phyloP scores from a whole-genome alignment of 148 eudicot genomes.

The Polygonum maritimum region DNA sequence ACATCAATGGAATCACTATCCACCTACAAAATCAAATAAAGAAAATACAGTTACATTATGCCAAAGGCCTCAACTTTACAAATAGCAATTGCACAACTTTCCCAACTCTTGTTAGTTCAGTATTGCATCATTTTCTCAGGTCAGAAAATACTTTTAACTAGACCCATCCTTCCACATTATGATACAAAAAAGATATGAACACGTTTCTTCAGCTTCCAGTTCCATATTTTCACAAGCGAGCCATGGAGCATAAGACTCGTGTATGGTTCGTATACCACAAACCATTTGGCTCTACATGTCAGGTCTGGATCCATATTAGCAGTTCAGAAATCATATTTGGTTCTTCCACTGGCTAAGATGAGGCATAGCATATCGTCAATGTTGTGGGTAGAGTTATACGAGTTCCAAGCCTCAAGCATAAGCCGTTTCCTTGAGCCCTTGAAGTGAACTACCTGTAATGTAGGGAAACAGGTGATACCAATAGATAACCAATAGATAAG shows the following conservation, averaged over 20 bases:
- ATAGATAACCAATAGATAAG: background rate
- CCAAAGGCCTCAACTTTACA: background rate
- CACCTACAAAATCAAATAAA: background rate
- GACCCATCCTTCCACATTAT: background rate
- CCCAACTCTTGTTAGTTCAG: no score
- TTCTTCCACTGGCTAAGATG: conserved; percentile 72
- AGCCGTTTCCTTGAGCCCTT: conserved; percentile 95
- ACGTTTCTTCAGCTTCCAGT: background rate
- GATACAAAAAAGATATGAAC: background rate
- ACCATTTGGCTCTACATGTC: background rate
- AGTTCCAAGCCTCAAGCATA: conserved; percentile 96
- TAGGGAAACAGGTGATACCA: background rate
- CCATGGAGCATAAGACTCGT: background rate
- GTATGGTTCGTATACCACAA: background rate
- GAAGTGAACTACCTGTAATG: conserved; percentile 73
- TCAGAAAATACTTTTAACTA: background rate
- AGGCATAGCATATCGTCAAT: conserved; percentile 82
- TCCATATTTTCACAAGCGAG: background rate
- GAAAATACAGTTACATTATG: background rate
- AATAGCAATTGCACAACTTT: no score
- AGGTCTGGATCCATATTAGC: background rate
- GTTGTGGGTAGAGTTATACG: conserved; percentile 40
- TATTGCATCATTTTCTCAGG: background rate
- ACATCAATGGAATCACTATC: background rate
- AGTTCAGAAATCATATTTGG: conserved; percentile 73